phyloP scores from a whole-genome alignment of 2,329 filamentous ascomycete species.

The Rhinocladiella similis region DNA sequence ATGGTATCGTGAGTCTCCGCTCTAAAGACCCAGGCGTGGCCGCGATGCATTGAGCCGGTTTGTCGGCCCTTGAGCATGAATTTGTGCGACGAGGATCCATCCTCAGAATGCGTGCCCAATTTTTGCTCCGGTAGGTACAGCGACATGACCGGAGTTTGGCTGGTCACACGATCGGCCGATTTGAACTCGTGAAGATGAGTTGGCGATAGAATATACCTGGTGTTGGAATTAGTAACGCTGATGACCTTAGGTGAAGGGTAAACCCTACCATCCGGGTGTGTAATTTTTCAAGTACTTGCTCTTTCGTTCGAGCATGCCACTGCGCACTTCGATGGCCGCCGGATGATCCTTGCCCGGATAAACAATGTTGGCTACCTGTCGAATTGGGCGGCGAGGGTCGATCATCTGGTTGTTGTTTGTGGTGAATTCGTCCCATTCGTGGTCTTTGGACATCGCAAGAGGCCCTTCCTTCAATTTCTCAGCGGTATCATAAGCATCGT shows the following conservation, averaged over 20 bases:
- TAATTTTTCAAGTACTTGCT: conserved; percentile 99
- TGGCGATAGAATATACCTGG: conserved; percentile 89
- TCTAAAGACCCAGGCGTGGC: conserved; percentile 68
- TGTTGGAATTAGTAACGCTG: conserved; percentile 3
- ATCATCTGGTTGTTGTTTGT: conserved; percentile 81
- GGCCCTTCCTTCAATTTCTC: conserved; percentile 82
- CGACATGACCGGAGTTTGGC: conserved; percentile 91
- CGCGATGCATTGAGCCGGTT: conserved; percentile 86
- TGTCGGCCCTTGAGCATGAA: conserved; percentile 97
- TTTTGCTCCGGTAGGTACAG: conserved; percentile 94
- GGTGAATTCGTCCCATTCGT: conserved; percentile 86
- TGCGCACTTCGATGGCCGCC: conserved; percentile 78
- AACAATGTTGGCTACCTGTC: conserved; percentile 76
- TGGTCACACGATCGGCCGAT: conserved; percentile 82
- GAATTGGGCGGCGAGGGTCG: conserved; percentile 76
- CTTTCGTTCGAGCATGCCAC: conserved; percentile 92
- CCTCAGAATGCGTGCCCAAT: conserved; percentile 83
- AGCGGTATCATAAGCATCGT: conserved; percentile 73
- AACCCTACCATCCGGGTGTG: conserved; percentile 81
- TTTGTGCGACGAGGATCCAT: conserved; percentile 85
- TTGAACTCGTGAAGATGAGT: conserved; percentile 99
- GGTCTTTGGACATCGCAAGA: conserved; percentile 88
- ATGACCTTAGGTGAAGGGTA: background rate
- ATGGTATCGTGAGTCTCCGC: conserved; percentile 82
- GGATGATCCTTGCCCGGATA: conserved; percentile 90